These are phyloP conservation scores for Aspergillus nomiae DNA, from an alignment of 2,329 filamentous ascomycete genomes.

Conservation along the genomic window DNA sequence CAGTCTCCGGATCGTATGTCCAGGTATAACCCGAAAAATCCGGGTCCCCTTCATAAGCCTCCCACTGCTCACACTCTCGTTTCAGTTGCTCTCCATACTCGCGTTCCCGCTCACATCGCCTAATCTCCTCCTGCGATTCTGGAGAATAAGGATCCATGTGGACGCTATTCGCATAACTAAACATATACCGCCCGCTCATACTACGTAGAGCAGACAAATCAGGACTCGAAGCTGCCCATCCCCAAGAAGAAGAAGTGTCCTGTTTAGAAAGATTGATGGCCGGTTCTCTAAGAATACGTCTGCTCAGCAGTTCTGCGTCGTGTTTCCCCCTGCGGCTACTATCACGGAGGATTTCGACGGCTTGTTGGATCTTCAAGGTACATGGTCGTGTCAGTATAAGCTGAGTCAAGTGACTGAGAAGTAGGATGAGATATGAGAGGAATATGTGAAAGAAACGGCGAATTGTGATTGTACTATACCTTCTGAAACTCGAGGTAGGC, in stretches of 20 bases:
- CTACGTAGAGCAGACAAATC: conserved; percentile 5
- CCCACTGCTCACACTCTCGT: conserved; percentile 11
- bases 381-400: not conserved
- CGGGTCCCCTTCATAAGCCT: conserved; percentile 6
- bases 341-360: conserved; percentile 38
- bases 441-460: not conserved
- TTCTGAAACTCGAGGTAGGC: conserved; percentile 23
- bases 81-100: conserved; percentile 4
- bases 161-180: conserved; percentile 31
- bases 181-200: conserved; percentile 27
- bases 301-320: conserved; percentile 20
- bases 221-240: conserved; percentile 16
- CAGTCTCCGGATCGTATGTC: not conserved
- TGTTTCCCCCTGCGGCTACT: conserved; percentile 23
- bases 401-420: not conserved
- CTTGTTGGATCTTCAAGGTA: conserved; percentile 33
- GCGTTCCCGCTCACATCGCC: conserved; percentile 13
- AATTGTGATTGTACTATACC: conserved; percentile 17
- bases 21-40: not conserved
- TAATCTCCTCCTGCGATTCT: conserved; percentile 24
- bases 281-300: not conserved
- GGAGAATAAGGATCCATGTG: conserved; percentile 31
- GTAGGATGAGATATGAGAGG: not conserved
- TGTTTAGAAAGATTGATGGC: not conserved
- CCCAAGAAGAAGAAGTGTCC: conserved; percentile 9